Conservation (phyloP, 2,329 filamentous ascomycete species). For the Epichloe sylvatica region DNA sequence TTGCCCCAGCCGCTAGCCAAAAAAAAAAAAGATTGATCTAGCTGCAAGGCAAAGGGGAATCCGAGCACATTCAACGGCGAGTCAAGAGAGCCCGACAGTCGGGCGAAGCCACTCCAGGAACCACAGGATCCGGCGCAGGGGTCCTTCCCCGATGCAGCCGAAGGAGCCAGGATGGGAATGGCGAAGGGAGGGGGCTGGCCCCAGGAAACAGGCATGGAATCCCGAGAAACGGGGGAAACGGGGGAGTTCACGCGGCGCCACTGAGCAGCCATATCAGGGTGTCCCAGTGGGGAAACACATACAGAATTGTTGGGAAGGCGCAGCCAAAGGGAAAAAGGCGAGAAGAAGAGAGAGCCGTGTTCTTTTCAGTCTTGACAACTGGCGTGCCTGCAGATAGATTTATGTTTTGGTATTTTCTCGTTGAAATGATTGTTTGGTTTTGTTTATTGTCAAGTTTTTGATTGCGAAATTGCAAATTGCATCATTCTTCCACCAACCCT, state of each 20-base stretch:
- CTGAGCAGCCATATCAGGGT: background rate
- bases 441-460: too few species aligned
- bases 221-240: background rate
- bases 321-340: background rate
- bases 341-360: background rate
- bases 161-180: background rate
- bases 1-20: background rate
- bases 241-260: background rate
- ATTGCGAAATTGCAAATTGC: background rate
- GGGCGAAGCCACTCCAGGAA: background rate
- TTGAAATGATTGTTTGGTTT: background rate
- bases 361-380: background rate
- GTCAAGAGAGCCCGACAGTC: background rate
- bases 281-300: background rate
- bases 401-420: background rate
- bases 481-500: background rate
- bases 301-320: background rate
- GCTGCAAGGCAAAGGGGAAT: background rate
- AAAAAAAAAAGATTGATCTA: background rate
- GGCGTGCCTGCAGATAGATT: background rate
- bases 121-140: background rate
- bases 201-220: background rate
- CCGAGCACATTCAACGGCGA: background rate
- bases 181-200: background rate
- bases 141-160: background rate